Evolutionary conservation across 2,329 filamentous ascomycete species (phyloP), one percentile per base, ranked within the genome.

Genomic region (Curvularia sp.): DNA sequence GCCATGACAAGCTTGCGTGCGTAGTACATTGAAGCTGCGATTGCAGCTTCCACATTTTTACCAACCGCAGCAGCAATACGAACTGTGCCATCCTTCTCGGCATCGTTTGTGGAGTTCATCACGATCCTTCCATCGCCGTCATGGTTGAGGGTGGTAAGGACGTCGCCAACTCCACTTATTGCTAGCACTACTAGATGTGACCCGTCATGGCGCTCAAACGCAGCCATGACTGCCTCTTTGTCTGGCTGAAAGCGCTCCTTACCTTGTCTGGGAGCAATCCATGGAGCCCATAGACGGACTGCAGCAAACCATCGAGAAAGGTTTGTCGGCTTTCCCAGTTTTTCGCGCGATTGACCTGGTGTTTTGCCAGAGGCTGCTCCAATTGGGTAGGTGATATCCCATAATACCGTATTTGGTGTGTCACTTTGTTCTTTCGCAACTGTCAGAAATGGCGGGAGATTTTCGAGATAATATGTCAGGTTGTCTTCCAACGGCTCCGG

Each of bases 191-290:
- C 91, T 5, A 97, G 78, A 74, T 92, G 89, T 21, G 87, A 83
- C 0, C 94, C 93, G 64, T 89, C 81, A 0, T 80, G 75, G 23
- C 87, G 88, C 21, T 96, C 79, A 66, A 97, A 97, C 0, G 91
- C 91, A 57, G 89, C 87, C 18, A 96, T 73, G 2, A 97, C 78
- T 1, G 87, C 92, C 69, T 96, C 91, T 66, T 93, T 91, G 60
- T 92, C 89, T 4, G 93, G 80, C 4, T 80, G 79, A 55, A 96
- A 90, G 0, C 79, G 79, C 3, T 80, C 77, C 61, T 85, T 87
- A 12, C 93, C 93, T 74, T 97, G 93, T 38, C 92, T 83, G n/a
- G 94, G 94, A 7, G 90, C 92, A 10, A 97, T 80, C 94, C 94
- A 98, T 1, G 93, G 89, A 32, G 84, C 85, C 87, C 89, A 95